These are phyloP conservation scores for Madurella mycetomatis DNA, from an alignment of 2,329 filamentous ascomycete genomes.

Conservation along the genomic window DNA sequence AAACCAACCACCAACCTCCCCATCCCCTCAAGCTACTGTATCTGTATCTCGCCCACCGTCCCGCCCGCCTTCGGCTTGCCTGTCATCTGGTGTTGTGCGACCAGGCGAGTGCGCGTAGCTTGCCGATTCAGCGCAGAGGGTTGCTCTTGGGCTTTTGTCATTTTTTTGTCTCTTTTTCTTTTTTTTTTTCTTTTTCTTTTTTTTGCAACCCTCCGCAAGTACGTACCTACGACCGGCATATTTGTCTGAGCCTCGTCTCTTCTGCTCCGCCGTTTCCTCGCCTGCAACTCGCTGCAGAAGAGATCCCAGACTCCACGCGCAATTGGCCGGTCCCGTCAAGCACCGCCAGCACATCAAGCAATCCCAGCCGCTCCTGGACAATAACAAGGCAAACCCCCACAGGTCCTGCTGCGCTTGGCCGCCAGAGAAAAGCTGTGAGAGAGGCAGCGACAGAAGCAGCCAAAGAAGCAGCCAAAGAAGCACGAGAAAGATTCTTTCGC, in stretches of 20 bases:
- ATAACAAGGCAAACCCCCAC: slow-evolving; percentile 34
- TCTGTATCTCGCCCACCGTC: slow-evolving; percentile 4
- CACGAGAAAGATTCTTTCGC: background rate
- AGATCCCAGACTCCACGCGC: slow-evolving; percentile 23
- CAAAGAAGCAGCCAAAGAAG: background rate
- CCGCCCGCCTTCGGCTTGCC: background rate
- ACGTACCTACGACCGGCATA: background rate
- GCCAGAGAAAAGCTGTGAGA: slow-evolving; percentile 2
- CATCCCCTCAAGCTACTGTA: background rate
- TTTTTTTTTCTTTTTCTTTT: background rate
- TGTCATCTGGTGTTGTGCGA: background rate
- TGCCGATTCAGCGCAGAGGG: background rate
- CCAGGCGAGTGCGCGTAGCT: background rate
- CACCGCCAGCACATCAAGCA: slow-evolving; percentile 33
- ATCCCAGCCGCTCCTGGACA: slow-evolving; percentile 31
- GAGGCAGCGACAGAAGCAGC: background rate
- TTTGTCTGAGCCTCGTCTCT: slow-evolving; percentile 10
- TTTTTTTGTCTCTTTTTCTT: background rate
- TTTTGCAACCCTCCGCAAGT: background rate
- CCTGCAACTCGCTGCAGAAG: slow-evolving; percentile 28
- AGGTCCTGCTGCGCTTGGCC: slow-evolving; percentile 14
- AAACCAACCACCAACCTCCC: slow-evolving; percentile 12
- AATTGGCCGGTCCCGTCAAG: slow-evolving; percentile 29
- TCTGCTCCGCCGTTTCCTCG: slow-evolving; percentile 17
- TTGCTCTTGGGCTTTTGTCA: background rate